Evolutionary conservation across 148 eudicot species (phyloP), one percentile per base, ranked within the genome.

Genomic region (Fagopyrum tataricum): DNA sequence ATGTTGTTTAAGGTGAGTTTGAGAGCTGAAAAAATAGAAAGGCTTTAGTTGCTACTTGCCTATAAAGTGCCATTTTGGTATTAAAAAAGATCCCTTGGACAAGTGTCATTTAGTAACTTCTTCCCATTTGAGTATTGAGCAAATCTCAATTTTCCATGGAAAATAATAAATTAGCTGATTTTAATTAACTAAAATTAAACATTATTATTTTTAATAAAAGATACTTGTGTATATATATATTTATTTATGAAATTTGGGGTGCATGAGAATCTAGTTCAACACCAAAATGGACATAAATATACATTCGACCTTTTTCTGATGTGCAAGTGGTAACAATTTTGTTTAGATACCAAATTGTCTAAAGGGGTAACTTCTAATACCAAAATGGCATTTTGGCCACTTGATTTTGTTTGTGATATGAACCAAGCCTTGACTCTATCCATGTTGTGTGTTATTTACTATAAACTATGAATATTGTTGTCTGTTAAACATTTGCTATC

Each of bases 391-490:
- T 20, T 14, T 59, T 59, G 39, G 18, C 67, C 5, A 61, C 31
- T 26, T 26, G 12, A 26, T 52, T 61, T 61, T 61, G 67, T 24
- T 61, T 24, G 7, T 31, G 20, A 37, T 64, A 39, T 64, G 69
- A 64, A 59, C 66, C 39, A 59, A 59, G 39, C 66, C 39, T 59
- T 24, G 66, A 11, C 66, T 23, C 66, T 56, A 56, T 56, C 14
- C 23, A 20, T 20, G 58, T 4, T 21, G 2, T 56, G 62, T 21
- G 62, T 0, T 56, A 59, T 59, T 15, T 59, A 11, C 8, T 24
- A 15, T 23, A 64, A 14, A 18, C 44, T 64, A 61, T 24, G 12
- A 13, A 11, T 24, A 9, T 4, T 31, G 0, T 14, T 39, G 20
- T 64, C 4, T 64, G 31, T 26, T 39, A 37, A 18, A 39, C 21